Evolutionary conservation across 2,329 filamentous ascomycete species (phyloP), one percentile per base, ranked within the genome.

Genomic region (Diaporthe destruens): DNA sequence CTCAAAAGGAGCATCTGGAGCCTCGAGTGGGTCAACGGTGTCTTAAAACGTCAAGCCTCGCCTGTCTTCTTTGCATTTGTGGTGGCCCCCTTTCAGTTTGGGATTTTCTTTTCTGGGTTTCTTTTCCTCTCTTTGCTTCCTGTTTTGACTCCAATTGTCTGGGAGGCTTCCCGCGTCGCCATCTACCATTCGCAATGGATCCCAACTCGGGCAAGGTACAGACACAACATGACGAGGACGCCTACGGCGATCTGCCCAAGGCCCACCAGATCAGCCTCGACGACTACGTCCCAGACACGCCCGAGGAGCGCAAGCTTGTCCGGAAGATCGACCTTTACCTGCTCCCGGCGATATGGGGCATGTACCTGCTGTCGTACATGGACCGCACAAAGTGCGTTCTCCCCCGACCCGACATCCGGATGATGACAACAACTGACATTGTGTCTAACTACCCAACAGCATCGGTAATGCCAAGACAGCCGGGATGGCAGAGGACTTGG

Each of bases 361-460:
- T 85, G 63, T 84, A 83, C 74, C 78, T 82, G 68, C 79, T 85
- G 76, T 83, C 82, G 3, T 84, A 84, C 70, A 77, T 85, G 25
- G 84, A 85, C 51, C 80, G 84, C 32, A 84, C 81, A 85, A 86
- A 75, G 85, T 86, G 56, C 82, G 83, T 56, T 5, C 16, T 9
- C 18, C 34, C n/a, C 39, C 2, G 2, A 16, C 2, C 25, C 9
- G n/a, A 32, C 12, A 11, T 34, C 25, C 4, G 1, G 34, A 34
- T 44, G 5, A 23, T 7, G 20, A 32, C 25, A 29, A 57, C 32
- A n/a, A 42, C 6, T 20, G 20, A 4, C 14, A 11, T 47, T 36
- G 11, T 16, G 3, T n/a, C 34, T 18, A n/a, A n/a, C n/a, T n/a
- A 1, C 39, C 39, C 39, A 42, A 42, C 39, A 73, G 71, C 7